Base-by-base conservation (phyloP, 2,329 filamentous ascomycete genomes). In the Epicoccum nigrum region DNA sequence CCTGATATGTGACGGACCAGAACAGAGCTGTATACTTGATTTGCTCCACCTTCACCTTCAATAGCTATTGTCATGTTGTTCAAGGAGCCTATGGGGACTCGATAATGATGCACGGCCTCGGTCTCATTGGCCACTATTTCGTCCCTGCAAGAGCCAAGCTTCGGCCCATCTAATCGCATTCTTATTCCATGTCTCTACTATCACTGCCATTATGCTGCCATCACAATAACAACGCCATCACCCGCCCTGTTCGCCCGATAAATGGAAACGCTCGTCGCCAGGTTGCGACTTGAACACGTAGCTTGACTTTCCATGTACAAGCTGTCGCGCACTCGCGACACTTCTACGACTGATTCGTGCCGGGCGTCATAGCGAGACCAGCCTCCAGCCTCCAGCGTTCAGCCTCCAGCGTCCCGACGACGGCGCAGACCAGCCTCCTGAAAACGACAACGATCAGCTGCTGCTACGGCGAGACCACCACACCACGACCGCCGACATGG, bases 231-330 rank as follows among this genome's bases (percentile, higher is more conserved):
- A 51, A 16, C 52, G 49, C 51, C 27, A 47, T 33, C 28, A 42
- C 52, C 51, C 23, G 37, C 42, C 52, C 51, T 20, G 37, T 46
- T 17, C 31, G 25, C 2, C 34, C 28, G 27, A 53, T 55, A 41
- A 45, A 69, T 67, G 62, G 64, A 63, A 62, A 56, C 62, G 41
- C 44, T 32, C 42, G 50, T 49, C 56, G 50, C 54, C 40, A 30
- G 51, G 47, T 59, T 54, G 48, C 32, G 39, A 48, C 35, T 17
- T 55, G 21, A 21, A 35, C 21, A 49, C 30, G 23, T 16, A 27
- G 20, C 43, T 48, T 54, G 15, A 30, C 23, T 35, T 57, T 47
- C 43, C 46, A 54, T 58, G 50, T 55, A 47, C 52, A 51, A 43
- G 32, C 38, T n/a, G 46, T 34, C 30, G 56, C 57, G 58, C 32